These are phyloP conservation scores for Coelastrella sp. DNA, from an alignment of 139 green algal genomes.

Conservation along the genomic window DNA sequence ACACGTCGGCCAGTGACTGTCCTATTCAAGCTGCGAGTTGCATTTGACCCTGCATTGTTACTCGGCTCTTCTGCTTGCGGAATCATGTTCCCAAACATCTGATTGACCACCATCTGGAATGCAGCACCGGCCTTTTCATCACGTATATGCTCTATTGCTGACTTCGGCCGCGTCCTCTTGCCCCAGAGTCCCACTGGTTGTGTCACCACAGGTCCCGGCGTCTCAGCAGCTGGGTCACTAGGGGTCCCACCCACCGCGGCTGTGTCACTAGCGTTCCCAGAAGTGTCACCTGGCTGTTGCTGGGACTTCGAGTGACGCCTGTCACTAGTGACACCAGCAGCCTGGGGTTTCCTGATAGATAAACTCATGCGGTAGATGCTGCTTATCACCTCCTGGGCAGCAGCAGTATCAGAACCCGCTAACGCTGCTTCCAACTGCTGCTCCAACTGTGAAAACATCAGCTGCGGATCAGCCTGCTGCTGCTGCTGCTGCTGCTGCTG, in stretches of 20 bases:
- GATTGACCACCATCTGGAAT: background rate
- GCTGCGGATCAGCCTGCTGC: slow-evolving; percentile 11
- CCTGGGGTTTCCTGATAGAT: background rate
- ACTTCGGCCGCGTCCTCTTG: background rate
- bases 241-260: background rate
- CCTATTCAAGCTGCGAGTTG: background rate
- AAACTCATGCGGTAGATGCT: slow-evolving; percentile 38
- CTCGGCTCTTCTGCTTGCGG: background rate
- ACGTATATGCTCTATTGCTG: background rate
- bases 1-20: background rate
- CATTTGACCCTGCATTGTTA: background rate
- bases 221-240: background rate
- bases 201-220: background rate
- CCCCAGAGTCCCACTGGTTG: background rate
- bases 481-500: too few species aligned
- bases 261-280: background rate
- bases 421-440: slow-evolving; percentile 17
- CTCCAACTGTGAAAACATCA: slow-evolving; percentile 1
- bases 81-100: slow-evolving; percentile 17
- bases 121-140: background rate
- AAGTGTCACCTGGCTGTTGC: background rate
- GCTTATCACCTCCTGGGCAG: slow-evolving; percentile 1
- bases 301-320: background rate
- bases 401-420: background rate
- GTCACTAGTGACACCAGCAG: background rate